phyloP scores from a whole-genome alignment of 257 asterid species.

The Orobanche coerulescens region DNA sequence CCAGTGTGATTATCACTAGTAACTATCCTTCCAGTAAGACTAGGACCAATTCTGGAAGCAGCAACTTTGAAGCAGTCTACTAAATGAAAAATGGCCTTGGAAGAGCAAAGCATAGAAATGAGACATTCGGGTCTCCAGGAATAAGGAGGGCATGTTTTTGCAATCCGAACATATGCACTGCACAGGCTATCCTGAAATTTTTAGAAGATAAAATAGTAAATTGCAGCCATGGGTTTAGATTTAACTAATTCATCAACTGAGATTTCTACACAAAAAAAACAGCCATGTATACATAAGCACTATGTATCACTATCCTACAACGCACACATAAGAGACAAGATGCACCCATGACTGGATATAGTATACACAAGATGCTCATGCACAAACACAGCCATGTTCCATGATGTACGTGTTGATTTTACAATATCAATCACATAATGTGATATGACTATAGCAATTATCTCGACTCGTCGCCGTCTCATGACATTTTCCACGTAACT shows the following conservation, averaged over 20 bases:
- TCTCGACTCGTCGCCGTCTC: too few relatives aligned
- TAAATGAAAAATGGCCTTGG: constrained; percentile 40
- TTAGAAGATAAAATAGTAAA: constrained; percentile 16
- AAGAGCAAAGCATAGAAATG: constrained; percentile 54
- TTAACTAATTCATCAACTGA: constrained; percentile 14
- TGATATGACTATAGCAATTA: too few relatives aligned
- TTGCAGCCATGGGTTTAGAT: constrained; percentile 14
- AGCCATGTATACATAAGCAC: constrained; percentile 8
- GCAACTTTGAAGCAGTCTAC: constrained; percentile 71
- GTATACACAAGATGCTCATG: not conserved
- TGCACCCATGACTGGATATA: not conserved
- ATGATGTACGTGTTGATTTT: too few relatives aligned
- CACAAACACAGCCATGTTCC: too few relatives aligned
- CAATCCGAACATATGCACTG: constrained; percentile 69
- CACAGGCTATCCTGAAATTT: constrained; percentile 71
- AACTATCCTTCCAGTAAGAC: constrained; percentile 36
- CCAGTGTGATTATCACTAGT: constrained; percentile 24
- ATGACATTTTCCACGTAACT: too few relatives aligned
- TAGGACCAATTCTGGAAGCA: constrained; percentile 54
- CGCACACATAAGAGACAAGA: constrained; percentile 2
- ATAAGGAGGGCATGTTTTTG: constrained; percentile 61
- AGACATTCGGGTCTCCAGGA: constrained; percentile 88
- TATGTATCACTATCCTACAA: not conserved
- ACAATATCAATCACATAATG: too few relatives aligned
- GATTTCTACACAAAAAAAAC: not conserved